A percentile compares a stretch with the other conserved stretches of the same genome.
Evolutionary conservation across 257 asterid species (phyloP).

Genomic region (Thymus quinquecostatus): DNA sequence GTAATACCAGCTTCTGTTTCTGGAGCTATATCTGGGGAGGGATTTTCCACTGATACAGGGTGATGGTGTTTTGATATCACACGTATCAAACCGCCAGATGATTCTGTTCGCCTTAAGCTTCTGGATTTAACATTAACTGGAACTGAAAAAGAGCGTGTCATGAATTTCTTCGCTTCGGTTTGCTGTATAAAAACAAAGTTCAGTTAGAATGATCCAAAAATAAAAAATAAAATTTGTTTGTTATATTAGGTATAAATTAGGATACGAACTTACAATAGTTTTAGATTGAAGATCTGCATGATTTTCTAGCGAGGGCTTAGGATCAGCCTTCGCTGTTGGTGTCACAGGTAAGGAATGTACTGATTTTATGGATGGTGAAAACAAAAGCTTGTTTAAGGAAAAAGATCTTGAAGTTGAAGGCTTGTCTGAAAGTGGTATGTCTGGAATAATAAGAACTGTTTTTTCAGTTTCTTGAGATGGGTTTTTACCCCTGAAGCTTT

Average conservation of each 20-base stretch:
- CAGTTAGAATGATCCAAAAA: conserved; percentile 29
- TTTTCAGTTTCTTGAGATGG: conserved; percentile 68
- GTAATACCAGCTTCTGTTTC: conserved; percentile 59
- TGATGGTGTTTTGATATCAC: conserved; percentile 67
- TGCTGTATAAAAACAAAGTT: conserved; percentile 47
- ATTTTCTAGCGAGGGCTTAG: conserved; percentile 47
- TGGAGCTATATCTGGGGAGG: conserved; percentile 51
- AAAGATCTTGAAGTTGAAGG: conserved; percentile 95
- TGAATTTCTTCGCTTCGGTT: conserved; percentile 54
- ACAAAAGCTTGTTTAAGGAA: conserved; percentile 75
- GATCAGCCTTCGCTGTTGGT: conserved; percentile 58
- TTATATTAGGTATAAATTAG: conserved; percentile 3
- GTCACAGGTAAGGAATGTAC: conserved; percentile 79
- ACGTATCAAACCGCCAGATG: conserved; percentile 80
- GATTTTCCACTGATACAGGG: conserved; percentile 48
- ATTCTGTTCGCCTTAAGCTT: conserved; percentile 75
- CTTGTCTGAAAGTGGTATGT: conserved; percentile 63
- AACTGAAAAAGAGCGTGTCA: conserved; percentile 86
- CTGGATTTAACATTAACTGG: conserved; percentile 73
- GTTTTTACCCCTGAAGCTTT: conserved; percentile 65
- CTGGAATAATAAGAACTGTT: conserved; percentile 76
- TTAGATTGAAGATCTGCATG: conserved; percentile 44
- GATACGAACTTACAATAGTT: conserved; percentile 49
- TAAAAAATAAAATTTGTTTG: conserved; percentile 3
- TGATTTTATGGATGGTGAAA: conserved; percentile 66